These are phyloP conservation scores for Auriscalpium orientale DNA, from an alignment of 768 basidiomycete genomes.

Conservation along the genomic window DNA sequence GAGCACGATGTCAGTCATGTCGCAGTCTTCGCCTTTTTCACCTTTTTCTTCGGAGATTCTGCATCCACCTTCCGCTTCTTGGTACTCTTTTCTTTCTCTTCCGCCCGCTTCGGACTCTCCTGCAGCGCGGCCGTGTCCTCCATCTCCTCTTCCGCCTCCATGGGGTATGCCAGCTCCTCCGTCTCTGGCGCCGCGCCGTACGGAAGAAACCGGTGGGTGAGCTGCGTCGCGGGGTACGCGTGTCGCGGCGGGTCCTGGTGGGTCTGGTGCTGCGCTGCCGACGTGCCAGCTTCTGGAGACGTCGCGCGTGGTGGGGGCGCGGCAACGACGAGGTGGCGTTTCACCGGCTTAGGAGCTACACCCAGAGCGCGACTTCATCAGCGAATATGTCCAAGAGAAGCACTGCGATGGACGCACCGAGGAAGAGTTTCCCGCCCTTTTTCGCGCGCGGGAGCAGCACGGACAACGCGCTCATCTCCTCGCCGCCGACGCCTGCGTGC, in stretches of 20 bases:
- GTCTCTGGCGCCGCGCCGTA: conserved; percentile 8
- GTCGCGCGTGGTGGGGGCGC: conserved; percentile 6
- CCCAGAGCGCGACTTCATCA: not conserved
- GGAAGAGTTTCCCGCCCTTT: conserved; percentile 11
- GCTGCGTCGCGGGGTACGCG: conserved; percentile 9
- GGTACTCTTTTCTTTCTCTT: not conserved
- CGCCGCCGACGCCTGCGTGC: not conserved
- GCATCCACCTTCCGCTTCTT: conserved; percentile 8
- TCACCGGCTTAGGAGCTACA: conserved; percentile 8
- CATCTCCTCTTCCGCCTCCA: not conserved
- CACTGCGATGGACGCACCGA: conserved; percentile 1
- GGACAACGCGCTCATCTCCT: conserved; percentile 10
- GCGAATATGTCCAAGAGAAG: too few relatives aligned
- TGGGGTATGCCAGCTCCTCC: not conserved
- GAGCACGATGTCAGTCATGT: not conserved
- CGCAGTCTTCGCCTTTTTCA: conserved; percentile 7
- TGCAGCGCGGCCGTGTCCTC: not conserved
- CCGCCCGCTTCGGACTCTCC: not conserved
- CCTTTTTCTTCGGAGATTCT: conserved; percentile 7
- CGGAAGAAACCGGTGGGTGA: conserved; percentile 12
- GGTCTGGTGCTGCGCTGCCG: not conserved
- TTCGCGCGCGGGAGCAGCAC: conserved; percentile 10
- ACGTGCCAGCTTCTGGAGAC: not conserved
- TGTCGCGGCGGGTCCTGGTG: conserved; percentile 7
- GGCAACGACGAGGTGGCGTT: conserved; percentile 9